Percentiles rank a stretch among this genome's conserved stretches.
Conservation (phyloP, 148 eudicot genomes). For the Cornus suecica region DNA sequence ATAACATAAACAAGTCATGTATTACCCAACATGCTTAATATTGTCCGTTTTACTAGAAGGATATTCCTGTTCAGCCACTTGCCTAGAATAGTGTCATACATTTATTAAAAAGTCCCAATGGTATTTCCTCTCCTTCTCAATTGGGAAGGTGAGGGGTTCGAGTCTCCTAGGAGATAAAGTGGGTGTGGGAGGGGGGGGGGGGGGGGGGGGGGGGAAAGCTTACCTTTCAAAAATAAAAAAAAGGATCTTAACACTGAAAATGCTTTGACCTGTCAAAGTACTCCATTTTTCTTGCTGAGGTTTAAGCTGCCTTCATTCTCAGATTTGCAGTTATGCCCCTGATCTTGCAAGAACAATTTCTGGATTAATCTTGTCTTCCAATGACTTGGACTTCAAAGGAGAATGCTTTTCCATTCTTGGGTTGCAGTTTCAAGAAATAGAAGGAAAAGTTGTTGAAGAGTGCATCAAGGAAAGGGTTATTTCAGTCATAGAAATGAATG, state of each 20-base stretch:
- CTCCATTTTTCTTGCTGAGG: neutral
- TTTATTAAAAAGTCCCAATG: too few species aligned
- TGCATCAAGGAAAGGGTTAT: constrained; percentile 53
- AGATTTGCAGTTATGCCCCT: constrained; percentile 83
- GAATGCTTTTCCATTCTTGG: constrained; percentile 80
- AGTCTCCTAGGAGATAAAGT: too few species aligned
- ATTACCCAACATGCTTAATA: too few species aligned
- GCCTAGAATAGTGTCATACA: too few species aligned
- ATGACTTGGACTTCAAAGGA: constrained; percentile 57
- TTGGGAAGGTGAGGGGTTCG: too few species aligned
- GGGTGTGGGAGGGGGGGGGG: too few species aligned
- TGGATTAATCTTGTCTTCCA: constrained; percentile 68
- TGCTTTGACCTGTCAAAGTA: neutral
- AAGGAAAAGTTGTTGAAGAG: constrained; percentile 37
- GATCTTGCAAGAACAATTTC: constrained; percentile 86
- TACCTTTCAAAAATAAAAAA: too few species aligned
- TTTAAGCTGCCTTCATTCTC: constrained; percentile 17
- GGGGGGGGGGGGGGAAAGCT: too few species aligned
- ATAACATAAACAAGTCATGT: neutral
- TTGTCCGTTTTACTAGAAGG: neutral
- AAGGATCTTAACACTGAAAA: neutral
- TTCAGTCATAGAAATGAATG: constrained; percentile 48
- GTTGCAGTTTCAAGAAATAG: constrained; percentile 29
- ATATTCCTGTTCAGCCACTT: neutral
- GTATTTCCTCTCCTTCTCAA: too few species aligned